Base-by-base conservation (phyloP, 1,284 basidiomycete genomes). In the Trametes versicolor region DNA sequence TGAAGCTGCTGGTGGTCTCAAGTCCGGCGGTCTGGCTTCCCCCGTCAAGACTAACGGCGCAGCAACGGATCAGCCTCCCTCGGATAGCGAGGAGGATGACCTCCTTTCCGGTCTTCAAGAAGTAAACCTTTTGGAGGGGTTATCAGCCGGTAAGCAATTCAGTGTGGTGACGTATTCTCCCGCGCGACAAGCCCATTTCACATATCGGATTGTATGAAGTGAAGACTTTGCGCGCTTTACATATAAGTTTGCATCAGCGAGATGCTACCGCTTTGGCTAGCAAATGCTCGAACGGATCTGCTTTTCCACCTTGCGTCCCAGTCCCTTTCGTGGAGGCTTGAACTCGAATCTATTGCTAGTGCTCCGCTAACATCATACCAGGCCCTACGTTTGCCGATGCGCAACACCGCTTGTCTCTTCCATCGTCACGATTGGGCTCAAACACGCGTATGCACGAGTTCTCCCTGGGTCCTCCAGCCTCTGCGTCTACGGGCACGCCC, bases 101-200 rank as follows among this genome's bases (percentile, higher is more conserved):
- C 74, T 49, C 19, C 48, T 85, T 2, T 79, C 81, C 6, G 86
- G 85, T 0, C 82, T 96, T 39, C 87, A 92, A 70, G 93, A 96
- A 78, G 87, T 94, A 0, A 95, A 97, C 72, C 81, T 96, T 0
- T 80, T 97, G 0, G 87, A 88, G 52, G 91, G 91, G 2, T 78
- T 92, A 0, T 76, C 81, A 19, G 77, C 82, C 50, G 86, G 89
- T 87, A 70, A 60, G 75, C 75, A 36, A 15, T 32, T 32, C 8
- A 32, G 8, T 8, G 4, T 8, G 29, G 29, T 32, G 29, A 32
- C 29, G n/a, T 32, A 32, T 32, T 4, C 29, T 32, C 8, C 29
- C 29, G 29, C 29, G 8, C 3, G 29, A n/a, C n/a, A n/a, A 32
- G 29, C 29, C 29, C 29, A 32, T 32, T 8, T 32, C 8, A 8